Evolutionary conservation across 345 rosid species (phyloP).

Genomic region (Salix purpurea): DNA sequence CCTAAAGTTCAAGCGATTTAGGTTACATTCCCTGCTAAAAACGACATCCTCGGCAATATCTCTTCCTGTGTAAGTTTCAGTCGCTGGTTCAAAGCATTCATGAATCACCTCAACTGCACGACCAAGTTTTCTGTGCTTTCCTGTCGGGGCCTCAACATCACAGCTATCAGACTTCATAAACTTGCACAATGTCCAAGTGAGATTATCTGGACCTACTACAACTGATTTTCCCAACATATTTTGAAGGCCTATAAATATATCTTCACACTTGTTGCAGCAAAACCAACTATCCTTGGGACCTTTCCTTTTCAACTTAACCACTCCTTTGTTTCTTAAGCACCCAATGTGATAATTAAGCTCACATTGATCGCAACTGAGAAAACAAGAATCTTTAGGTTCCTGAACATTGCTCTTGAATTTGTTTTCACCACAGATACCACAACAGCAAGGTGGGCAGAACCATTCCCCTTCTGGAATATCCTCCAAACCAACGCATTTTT

Average conservation of each 20-base stretch:
- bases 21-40: conserved; percentile 5
- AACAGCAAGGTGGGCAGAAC: conserved; percentile 23
- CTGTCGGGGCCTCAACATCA: conserved; percentile 33
- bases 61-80: conserved; percentile 15
- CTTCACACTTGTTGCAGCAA: conserved; percentile 32
- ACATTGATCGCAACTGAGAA: conserved; percentile 18
- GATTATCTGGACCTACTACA: conserved; percentile 42
- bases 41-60: conserved; percentile 17
- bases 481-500: conserved; percentile 17
- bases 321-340: conserved; percentile 8
- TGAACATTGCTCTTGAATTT: not conserved
- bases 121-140: conserved; percentile 38
- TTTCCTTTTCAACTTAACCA: not conserved
- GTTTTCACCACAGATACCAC: conserved; percentile 11
- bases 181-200: conserved; percentile 66
- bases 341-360: conserved; percentile 11
- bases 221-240: conserved; percentile 53
- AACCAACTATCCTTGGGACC: conserved; percentile 5
- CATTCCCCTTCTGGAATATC: conserved; percentile 21
- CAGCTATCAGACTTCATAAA: conserved; percentile 19
- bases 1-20: conserved; percentile 3
- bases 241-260: conserved; percentile 41
- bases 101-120: conserved; percentile 15
- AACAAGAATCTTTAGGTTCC: not conserved
- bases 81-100: conserved; percentile 23